A percentile compares a stretch with the other conserved stretches of the same genome.
phyloP scores from a whole-genome alignment of 2,329 filamentous ascomycete species.

The Cercospora sojina region DNA sequence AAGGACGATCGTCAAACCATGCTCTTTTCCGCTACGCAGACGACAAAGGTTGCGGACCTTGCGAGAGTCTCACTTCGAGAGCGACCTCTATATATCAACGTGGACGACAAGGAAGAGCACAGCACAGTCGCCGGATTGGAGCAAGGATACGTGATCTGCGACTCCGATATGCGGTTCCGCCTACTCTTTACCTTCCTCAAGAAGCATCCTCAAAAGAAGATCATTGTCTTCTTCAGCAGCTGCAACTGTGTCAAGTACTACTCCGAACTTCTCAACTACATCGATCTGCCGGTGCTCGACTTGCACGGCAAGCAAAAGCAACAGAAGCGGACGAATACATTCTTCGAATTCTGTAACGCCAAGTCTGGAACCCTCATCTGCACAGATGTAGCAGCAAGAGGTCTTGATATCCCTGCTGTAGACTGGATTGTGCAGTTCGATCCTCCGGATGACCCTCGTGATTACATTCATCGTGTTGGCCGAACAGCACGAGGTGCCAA shows the following conservation, averaged over 20 bases:
- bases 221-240: slow-evolving; percentile 91
- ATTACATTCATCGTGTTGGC: slow-evolving; percentile 95
- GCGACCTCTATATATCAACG: slow-evolving; percentile 94
- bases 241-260: slow-evolving; percentile 90
- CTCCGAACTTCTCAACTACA: slow-evolving; percentile 93
- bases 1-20: slow-evolving; percentile 87
- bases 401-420: slow-evolving; percentile 90
- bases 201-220: slow-evolving; percentile 90
- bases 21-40: slow-evolving; percentile 98
- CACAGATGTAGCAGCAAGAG: slow-evolving; percentile 93
- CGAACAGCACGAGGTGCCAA: slow-evolving; percentile 85
- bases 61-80: slow-evolving; percentile 88
- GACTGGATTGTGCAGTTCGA: slow-evolving; percentile 98
- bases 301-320: slow-evolving; percentile 97
- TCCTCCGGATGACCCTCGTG: slow-evolving; percentile 58
- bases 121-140: slow-evolving; percentile 91
- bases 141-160: slow-evolving; percentile 92
- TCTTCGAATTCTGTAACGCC: slow-evolving; percentile 93
- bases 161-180: slow-evolving; percentile 89
- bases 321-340: slow-evolving; percentile 97
- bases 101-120: slow-evolving; percentile 84
- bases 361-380: slow-evolving; percentile 86
- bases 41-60: slow-evolving; percentile 96
- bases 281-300: slow-evolving; percentile 84
- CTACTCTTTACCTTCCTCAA: slow-evolving; percentile 93